These are phyloP conservation scores for Alternaria angustiovoidea DNA, from an alignment of 2,329 filamentous ascomycete species.

Conservation along the genomic window DNA sequence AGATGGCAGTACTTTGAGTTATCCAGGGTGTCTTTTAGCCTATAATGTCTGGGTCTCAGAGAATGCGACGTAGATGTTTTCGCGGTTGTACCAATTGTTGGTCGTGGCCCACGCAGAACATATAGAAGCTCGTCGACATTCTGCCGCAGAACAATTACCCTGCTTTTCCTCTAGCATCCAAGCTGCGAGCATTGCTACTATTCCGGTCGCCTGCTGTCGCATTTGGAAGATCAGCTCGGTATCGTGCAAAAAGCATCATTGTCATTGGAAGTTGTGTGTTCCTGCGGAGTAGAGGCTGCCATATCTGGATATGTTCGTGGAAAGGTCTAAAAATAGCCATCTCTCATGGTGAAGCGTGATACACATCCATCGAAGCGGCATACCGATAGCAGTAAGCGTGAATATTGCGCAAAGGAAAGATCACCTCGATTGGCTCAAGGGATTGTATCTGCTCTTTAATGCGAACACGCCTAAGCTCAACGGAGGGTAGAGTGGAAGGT, in stretches of 20 bases:
- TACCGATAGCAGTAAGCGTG: background rate
- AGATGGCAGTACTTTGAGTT: background rate
- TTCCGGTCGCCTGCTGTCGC: background rate
- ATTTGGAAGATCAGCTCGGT: background rate
- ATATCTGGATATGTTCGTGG: background rate
- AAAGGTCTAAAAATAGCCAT: background rate
- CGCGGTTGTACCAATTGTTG: background rate
- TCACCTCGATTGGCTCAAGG: background rate
- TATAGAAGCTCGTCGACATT: background rate
- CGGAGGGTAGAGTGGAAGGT: background rate
- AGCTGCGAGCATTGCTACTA: background rate
- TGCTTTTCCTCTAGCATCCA: background rate
- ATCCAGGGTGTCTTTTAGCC: background rate
- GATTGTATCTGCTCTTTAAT: background rate
- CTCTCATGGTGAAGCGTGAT: background rate
- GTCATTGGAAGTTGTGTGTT: background rate
- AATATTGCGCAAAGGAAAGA: background rate
- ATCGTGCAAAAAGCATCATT: background rate
- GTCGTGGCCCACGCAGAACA: background rate
- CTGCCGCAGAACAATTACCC: background rate
- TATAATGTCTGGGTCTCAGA: background rate
- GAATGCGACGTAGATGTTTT: background rate
- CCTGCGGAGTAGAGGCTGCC: background rate
- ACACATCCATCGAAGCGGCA: background rate
- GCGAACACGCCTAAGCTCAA: background rate